Base-by-base conservation (phyloP, 2,329 filamentous ascomycete genomes). In the Scleromitrula shiraiana region DNA sequence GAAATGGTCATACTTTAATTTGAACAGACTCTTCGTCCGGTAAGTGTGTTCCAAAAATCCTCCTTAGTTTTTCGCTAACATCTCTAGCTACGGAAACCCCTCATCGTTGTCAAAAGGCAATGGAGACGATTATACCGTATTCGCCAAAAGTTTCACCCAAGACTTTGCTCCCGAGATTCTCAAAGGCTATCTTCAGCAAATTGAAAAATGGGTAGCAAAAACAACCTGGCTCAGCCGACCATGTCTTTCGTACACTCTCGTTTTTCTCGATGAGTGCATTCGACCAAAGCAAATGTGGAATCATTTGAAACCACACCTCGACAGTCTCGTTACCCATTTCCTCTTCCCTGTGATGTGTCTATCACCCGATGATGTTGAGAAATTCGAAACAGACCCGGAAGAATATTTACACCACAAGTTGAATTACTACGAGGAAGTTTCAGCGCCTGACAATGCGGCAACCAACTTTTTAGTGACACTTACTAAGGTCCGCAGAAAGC, bases 1-100 rank as follows among this genome's bases (percentile, higher is more conserved):
- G 82, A 98, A 98, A 70, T 97, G 93, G 93, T 86, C 91, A 12
- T 98, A 96, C 68, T 95, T 93, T 62, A 97, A 97, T 68, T 70
- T 98, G 59, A 98, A 98, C 71, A 80, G 93, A 53, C 78, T 98
- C 15, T 98, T 93, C 64, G 90, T 97, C 58, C 80, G 88, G 86
- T 91, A 70, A 53, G 47, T 75, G 66, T 30, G 14, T 9, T 9
- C 9, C 22, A 33, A 6, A 10, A n/a, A 29, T 12, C 23, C 26
- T 26, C 8, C 12, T 15, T 20, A 17, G 4, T 29, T 38, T 33
- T 32, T 22, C 44, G 38, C 50, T 55, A 46, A 61, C 44, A 30
- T 30, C 37, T 48, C 7, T 40, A 93, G 90, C 68, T 95, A 98
- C 62, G 93, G 93, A 51, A 97, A 95, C 70, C 86, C 87, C 9